Base-by-base conservation (phyloP, 805 yeast species). In the Brettanomyces sp. region DNA sequence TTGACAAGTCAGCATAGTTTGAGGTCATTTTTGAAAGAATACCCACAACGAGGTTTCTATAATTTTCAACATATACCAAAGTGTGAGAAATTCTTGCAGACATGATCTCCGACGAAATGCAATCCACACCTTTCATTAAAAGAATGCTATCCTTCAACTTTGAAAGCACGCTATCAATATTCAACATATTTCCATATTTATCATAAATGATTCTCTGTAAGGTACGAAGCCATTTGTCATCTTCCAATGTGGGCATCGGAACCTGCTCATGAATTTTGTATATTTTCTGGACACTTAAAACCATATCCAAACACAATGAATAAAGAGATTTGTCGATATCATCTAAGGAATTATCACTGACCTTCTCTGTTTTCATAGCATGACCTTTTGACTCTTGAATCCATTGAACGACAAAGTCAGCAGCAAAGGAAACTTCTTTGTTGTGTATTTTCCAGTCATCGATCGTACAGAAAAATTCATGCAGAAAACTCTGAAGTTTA, bases 251-350 rank as follows among this genome's bases (percentile, higher is more conserved):
- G 3, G 77, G 53, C 1, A 53, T 44, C 3, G 47, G 43, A 3
- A 51, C 60, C 4, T 55, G 62, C 25, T 54, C 52, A 43, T 69
- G 69, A 9, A 57, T 51, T 33, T 67, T 76, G 42, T 66, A 65
- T 7, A 74, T 62, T 49, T 76, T 75, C 62, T 90, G 97, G 52
- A 85, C 73, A 0, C 82, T 73, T 30, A 90, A 68, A 45, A 89
- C 63, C 18, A 87, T 72, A 3, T 82, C 72, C 14, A 76, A 76
- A 4, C 80, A 69, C 3, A 85, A 55, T 21, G 72, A 66, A 45
- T 82, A 68, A 48, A 82, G 68, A 2, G 65, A 53, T 2, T 46
- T 42, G 51, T 84, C 88, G 39, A 77, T 66, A 33, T 67, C 68
- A 4, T 50, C 53, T 22, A 59, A 48, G 24, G 42, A 18, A 22